phyloP scores from a whole-genome alignment of 495 filamentous ascomycete genomes.

The Neurospora sp. region DNA sequence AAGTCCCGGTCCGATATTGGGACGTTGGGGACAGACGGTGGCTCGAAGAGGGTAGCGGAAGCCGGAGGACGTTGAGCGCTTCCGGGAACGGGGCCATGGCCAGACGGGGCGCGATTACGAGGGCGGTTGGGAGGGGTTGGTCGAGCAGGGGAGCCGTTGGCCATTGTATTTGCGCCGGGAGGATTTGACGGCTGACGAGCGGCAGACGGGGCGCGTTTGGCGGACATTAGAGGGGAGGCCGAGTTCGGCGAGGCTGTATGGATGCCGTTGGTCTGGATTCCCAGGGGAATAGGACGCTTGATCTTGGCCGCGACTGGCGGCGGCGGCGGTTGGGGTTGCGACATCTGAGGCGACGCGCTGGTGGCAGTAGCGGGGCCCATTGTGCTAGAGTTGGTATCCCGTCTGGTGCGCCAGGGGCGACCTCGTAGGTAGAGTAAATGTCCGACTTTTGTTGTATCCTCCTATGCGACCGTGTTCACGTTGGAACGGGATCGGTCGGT shows the following conservation, averaged over 20 bases:
- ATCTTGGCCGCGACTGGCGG: slow-evolving; percentile 54
- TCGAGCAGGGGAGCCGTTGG: slow-evolving; percentile 23
- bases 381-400: not conserved
- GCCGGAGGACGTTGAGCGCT: slow-evolving; percentile 1
- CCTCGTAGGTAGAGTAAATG: not conserved
- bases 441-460: not conserved
- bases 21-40: not conserved
- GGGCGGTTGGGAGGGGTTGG: slow-evolving; percentile 32
- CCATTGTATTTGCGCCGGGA: slow-evolving; percentile 33
- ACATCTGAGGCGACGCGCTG: slow-evolving; percentile 22
- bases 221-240: slow-evolving; percentile 55
- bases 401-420: not conserved
- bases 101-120: slow-evolving; percentile 41
- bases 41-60: not conserved
- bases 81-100: slow-evolving; percentile 27
- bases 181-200: slow-evolving; percentile 29
- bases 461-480: not conserved
- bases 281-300: slow-evolving; percentile 62
- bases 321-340: slow-evolving; percentile 26
- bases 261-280: slow-evolving; percentile 59
- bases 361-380: slow-evolving; percentile 2
- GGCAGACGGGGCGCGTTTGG: slow-evolving; percentile 47
- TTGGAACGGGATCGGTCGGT: not conserved
- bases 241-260: slow-evolving; percentile 48
- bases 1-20: slow-evolving; percentile 67